Base-by-base conservation (phyloP, 306 rosid genomes). In the Cucumis cinereus region DNA sequence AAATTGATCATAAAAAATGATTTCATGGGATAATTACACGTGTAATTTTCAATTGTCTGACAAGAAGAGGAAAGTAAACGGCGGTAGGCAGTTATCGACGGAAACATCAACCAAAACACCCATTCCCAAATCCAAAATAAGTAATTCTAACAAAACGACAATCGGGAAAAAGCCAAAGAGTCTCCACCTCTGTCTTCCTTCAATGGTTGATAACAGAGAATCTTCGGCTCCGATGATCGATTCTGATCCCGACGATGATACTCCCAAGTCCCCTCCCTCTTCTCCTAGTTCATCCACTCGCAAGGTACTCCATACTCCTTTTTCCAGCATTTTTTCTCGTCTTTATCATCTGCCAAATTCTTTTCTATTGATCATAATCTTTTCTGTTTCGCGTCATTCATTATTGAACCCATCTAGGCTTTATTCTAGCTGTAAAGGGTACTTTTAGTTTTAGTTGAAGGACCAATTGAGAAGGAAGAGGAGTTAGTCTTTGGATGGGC, bases 271-370 rank as follows among this genome's bases (percentile, higher is more conserved):
- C 78, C 93, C 93, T 1, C 98, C 97, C 2, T 30, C 59, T 57
- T 93, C 93, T 40, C 93, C 97, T 49, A 89, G 87, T 77, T 91
- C 93, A 28, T 87, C 96, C 73, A 93, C 98, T 77, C 97, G 96
- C 79, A 86, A 87, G 98, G 98, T 92, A 7, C 5, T 74, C 53
- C 58, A 3, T 30, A n/a, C 54, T 55, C 75, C 56, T 16, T 73
- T 63, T 74, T 61, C 55, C 0, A 4, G 35, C 60, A 38, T n/a
- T 24, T 33, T 12, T 17, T 1, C 57, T 53, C 57, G 4, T 74
- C 40, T 58, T 49, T 36, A n/a, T 30, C 15, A 38, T 35, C 52
- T 38, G 17, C 47, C 45, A 2, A 66, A 16, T 5, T 40, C 1
- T 49, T 53, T 7, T 40, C 56, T n/a, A 7, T 71, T 49, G 40